Conservation (phyloP, 352 stramenopile species). For the Chrysophaeum taylorii region DNA sequence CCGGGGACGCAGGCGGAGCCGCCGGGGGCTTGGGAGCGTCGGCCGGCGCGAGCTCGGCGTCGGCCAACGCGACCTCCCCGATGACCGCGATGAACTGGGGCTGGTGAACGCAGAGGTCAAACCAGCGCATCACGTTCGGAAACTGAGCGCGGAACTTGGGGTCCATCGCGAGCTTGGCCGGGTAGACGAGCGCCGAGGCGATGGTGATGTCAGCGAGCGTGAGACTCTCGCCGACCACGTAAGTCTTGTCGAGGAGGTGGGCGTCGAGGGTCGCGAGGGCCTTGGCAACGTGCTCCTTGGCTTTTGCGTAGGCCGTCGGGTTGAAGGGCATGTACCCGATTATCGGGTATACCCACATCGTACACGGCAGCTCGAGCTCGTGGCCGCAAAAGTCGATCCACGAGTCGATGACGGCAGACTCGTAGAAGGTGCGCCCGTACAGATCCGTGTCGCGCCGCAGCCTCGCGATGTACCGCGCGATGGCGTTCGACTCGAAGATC, state of each 20-base stretch:
- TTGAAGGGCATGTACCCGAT: slow-evolving; percentile 68
- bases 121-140: slow-evolving; percentile 75
- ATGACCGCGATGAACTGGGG: slow-evolving; percentile 77
- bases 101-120: slow-evolving; percentile 80
- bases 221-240: slow-evolving; percentile 76
- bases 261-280: slow-evolving; percentile 70
- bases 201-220: slow-evolving; percentile 83
- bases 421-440: slow-evolving; percentile 71
- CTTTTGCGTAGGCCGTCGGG: slow-evolving; percentile 55
- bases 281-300: slow-evolving; percentile 67
- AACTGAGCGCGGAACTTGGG: slow-evolving; percentile 70
- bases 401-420: slow-evolving; percentile 65
- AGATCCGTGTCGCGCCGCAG: slow-evolving; percentile 71
- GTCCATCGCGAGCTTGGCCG: slow-evolving; percentile 83
- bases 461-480: slow-evolving; percentile 75
- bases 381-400: slow-evolving; percentile 84
- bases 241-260: slow-evolving; percentile 72
- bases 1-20: slow-evolving; percentile 40
- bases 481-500: slow-evolving; percentile 71
- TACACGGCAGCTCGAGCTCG: slow-evolving; percentile 76
- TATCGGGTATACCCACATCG: slow-evolving; percentile 72
- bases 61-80: slow-evolving; percentile 69
- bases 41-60: slow-evolving; percentile 54
- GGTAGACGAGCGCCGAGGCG: slow-evolving; percentile 71
- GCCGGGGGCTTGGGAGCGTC: slow-evolving; percentile 30